Base-by-base conservation (phyloP, 2,329 filamentous ascomycete genomes). In the Penicillium sp. region DNA sequence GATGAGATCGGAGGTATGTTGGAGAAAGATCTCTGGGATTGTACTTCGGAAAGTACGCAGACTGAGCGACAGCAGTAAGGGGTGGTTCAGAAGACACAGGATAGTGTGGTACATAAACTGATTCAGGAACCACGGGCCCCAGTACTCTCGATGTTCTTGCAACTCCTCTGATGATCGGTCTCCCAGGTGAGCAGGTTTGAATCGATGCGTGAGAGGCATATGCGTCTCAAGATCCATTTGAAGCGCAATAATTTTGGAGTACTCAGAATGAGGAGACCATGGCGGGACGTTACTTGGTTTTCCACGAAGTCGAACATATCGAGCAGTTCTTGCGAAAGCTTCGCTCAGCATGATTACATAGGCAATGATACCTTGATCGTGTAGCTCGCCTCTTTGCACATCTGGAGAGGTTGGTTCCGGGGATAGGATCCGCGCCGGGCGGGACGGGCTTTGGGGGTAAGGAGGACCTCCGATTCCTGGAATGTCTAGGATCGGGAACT, bases 81-180 rank as follows among this genome's bases (percentile, higher is more conserved):
- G 75, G 42, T 78, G 75, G 36, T 78, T 78, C 7, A 78, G 60
- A 1, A 77, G 64, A 43, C 73, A 77, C 1, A 76, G 64, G 27
- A 75, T 76, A 0, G 73, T 72, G 38, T 76, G 72, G 45, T 77
- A 77, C 10, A 77, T 56, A 41, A 77, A 71, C 43, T 78, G 75
- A 19, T 73, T 67, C 37, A 76, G 64, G 7, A 78, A 63, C 68
- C 72, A 78, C 0, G 75, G 73, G 0, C 70, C 72, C 75, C 75
- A 78, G 43, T 77, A 78, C 31, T 72, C 67, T 14, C 74, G 63
- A 35, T 71, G 65, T 0, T 59, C 52, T 40, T 74, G 63, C 2
- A 78, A 53, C 6, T 71, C 65, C 15, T 71, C 68, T 0, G 59
- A 40, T 0, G 67, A 58, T 19, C 66, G 62, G 13, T 74, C 65